Base-by-base conservation (phyloP, 2,329 filamentous ascomycete genomes). In the Lecanicillium sp. region DNA sequence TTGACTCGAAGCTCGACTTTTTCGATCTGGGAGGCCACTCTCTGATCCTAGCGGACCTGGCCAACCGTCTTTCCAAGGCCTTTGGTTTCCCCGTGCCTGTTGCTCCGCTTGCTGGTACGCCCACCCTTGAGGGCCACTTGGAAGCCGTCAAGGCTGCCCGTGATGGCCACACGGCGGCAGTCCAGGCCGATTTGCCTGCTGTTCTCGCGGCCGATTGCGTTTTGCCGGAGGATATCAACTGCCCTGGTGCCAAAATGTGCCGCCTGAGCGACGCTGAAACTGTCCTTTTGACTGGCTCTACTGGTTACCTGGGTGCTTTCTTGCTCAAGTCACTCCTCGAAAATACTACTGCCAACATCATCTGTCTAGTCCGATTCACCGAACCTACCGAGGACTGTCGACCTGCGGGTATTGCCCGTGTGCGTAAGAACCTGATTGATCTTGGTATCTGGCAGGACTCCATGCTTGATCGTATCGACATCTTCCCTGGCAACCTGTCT, bases 11-110 rank as follows among this genome's bases (percentile, higher is more conserved):
- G 44, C 80, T 86, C 55, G 82, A 80, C 55, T 90, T 90, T 59
- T 90, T 89, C 54, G 85, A 89, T 43, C 65, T 90, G 2, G 85
- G 85, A 27, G 85, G 85, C 0, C 85, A 90, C 57, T 88, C 83
- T 0, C 63, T 90, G 38, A 78, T 78, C 2, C 72, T 90, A n/a
- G 85, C 85, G 1, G 81, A 87, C 43, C 69, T 90, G 18, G 78
- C 84, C n/a, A 78, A 78, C 18, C 75, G 78, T 25, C 56, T 89
- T 12, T 78, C 81, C 0, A 75, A 75, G 42, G 72, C 71, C 0
- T 87, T 86, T 50, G 83, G 83, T 4, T 84, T 89, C 54, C 73
- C 79, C 1, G 74, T 90, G 2, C 80, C 83, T 3, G 70, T 89
- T 14, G 75, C 73, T 37, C 78, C 80, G 31, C 73, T 90, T 12